Evolutionary conservation across 306 rosid genomes (phyloP).

Genomic region (Lablab purpureus): DNA sequence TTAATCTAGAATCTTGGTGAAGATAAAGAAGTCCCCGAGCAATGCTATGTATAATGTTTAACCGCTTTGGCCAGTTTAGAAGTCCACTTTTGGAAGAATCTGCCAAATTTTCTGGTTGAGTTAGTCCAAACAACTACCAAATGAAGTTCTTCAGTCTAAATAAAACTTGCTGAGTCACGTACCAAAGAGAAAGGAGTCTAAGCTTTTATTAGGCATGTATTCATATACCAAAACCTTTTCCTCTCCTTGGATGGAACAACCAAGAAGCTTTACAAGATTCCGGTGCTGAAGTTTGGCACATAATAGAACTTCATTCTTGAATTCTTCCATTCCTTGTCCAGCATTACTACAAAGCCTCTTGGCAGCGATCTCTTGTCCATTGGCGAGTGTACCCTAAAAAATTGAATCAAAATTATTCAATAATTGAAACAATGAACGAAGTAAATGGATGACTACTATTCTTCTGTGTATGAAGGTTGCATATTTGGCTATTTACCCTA

Average conservation of each 20-base stretch:
- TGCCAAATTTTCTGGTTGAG: conserved; percentile 23
- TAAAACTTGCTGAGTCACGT: background rate
- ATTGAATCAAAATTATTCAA: background rate
- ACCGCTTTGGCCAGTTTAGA: conserved; percentile 43
- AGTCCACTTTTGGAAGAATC: conserved; percentile 2
- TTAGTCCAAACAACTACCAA: conserved; percentile 4
- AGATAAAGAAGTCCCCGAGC: conserved; percentile 49
- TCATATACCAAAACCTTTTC: conserved; percentile 45
- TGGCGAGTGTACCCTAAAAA: conserved; percentile 46
- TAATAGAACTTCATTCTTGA: conserved; percentile 55
- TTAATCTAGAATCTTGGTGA: conserved; percentile 51
- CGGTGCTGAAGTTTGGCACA: conserved; percentile 56
- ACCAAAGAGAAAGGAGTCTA: conserved; percentile 54
- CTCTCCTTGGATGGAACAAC: conserved; percentile 48
- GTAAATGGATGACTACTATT: background rate
- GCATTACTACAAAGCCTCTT: conserved; percentile 50
- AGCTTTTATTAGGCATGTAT: too few relatives aligned
- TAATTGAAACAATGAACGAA: background rate
- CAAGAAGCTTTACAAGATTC: conserved; percentile 59
- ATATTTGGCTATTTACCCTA: conserved; percentile 28
- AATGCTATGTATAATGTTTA: conserved; percentile 44
- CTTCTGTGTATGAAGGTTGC: background rate
- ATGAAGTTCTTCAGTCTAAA: background rate
- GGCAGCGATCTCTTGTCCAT: conserved; percentile 58
- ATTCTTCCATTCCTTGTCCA: conserved; percentile 48